Conservation (phyloP, 1,284 basidiomycete genomes). For the Tilletia walkeri region DNA sequence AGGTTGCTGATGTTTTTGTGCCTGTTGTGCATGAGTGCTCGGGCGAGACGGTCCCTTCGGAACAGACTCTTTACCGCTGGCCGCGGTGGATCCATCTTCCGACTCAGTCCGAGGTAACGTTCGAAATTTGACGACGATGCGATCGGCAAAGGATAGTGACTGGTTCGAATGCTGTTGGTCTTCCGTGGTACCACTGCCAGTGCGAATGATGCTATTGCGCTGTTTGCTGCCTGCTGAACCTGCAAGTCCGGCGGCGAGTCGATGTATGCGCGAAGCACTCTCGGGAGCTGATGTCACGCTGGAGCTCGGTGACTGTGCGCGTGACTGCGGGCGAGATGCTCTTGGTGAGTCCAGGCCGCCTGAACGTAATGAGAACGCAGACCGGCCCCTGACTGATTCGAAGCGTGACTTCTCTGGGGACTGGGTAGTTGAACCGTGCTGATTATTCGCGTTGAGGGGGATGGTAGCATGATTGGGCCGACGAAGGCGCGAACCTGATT, state of each 20-base stretch:
- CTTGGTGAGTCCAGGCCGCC: neutral
- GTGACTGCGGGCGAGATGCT: neutral
- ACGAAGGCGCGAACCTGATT: neutral
- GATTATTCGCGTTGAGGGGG: no score
- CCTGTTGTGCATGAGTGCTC: no score
- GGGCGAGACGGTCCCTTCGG: no score
- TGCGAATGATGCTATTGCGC: no score
- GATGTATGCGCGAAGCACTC: neutral
- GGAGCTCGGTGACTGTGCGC: neutral
- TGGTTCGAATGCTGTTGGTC: neutral
- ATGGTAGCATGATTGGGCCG: no score
- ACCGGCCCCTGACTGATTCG: neutral
- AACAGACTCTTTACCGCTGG: no score
- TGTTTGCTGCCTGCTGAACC: neutral
- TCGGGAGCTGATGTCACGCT: neutral
- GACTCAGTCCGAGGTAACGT: neutral
- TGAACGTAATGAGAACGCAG: neutral
- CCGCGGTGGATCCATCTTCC: neutral
- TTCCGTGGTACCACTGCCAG: neutral
- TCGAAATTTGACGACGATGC: neutral
- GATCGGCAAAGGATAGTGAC: slow-evolving; percentile 11
- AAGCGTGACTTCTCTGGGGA: slow-evolving; percentile 3
- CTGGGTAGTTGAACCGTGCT: no score
- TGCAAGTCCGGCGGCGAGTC: neutral
- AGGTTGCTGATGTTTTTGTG: neutral